These are phyloP conservation scores for Epichloe scottii DNA, from an alignment of 2,329 filamentous ascomycete genomes.

Conservation along the genomic window DNA sequence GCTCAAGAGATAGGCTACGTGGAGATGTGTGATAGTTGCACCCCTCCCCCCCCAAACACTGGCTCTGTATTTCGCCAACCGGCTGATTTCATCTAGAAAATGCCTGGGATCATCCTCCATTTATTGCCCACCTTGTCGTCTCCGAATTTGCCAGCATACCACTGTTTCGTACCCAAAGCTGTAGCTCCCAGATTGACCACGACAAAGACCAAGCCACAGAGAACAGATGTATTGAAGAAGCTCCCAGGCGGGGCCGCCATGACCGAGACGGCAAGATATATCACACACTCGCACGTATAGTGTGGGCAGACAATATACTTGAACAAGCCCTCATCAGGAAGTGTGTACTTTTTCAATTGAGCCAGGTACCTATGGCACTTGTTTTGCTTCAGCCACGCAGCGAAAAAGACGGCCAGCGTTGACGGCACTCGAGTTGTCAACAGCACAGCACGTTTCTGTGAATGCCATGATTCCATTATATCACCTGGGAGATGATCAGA, in stretches of 20 bases:
- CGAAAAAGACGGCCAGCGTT: slow-evolving; percentile 50
- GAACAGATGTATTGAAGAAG: slow-evolving; percentile 58
- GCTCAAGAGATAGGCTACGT: slow-evolving; percentile 18
- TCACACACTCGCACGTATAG: slow-evolving; percentile 76
- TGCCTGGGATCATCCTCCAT: slow-evolving; percentile 65
- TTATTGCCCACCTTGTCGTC: slow-evolving; percentile 44
- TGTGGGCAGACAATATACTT: slow-evolving; percentile 67
- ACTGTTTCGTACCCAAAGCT: slow-evolving; percentile 62
- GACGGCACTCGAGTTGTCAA: slow-evolving; percentile 21
- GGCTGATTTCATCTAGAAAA: slow-evolving; percentile 33
- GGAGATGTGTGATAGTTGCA: background rate
- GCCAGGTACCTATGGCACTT: slow-evolving; percentile 59
- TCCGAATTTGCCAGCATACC: slow-evolving; percentile 71
- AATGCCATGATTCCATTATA: slow-evolving; percentile 22
- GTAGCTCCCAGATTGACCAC: slow-evolving; percentile 70
- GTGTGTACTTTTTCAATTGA: slow-evolving; percentile 65
- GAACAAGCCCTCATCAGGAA: slow-evolving; percentile 66
- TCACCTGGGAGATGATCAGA: slow-evolving; percentile 12
- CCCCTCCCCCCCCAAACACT: background rate
- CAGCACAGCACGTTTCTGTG: slow-evolving; percentile 7
- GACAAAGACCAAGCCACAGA: slow-evolving; percentile 62
- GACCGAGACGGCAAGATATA: slow-evolving; percentile 70
- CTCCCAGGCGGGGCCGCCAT: slow-evolving; percentile 56
- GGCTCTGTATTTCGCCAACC: background rate
- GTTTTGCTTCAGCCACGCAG: slow-evolving; percentile 63